Percentiles rank a stretch among this genome's conserved stretches.
These are phyloP conservation scores for Xylaria acuta DNA, from an alignment of 495 filamentous ascomycete genomes.

Conservation along the genomic window DNA sequence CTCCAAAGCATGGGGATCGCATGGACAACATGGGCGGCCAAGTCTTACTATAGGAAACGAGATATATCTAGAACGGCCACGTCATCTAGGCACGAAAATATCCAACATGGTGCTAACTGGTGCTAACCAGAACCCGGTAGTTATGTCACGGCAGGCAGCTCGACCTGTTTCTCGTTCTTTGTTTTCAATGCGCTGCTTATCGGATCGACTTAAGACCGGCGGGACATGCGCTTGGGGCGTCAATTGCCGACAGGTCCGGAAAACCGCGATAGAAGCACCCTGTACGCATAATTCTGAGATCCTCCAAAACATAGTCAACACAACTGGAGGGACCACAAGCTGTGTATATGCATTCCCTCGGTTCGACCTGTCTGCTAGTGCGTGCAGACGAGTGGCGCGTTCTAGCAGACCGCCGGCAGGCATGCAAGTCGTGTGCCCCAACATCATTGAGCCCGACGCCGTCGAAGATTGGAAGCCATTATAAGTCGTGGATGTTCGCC, in stretches of 20 bases:
- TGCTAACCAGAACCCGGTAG: background rate
- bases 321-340: background rate
- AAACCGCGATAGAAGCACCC: background rate
- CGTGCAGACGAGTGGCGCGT: background rate
- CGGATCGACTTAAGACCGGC: background rate
- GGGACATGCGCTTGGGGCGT: background rate
- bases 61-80: background rate
- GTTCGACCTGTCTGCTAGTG: background rate
- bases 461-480: background rate
- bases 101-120: background rate
- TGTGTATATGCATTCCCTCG: background rate
- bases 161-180: background rate
- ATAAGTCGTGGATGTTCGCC: background rate
- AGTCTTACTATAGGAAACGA: background rate
- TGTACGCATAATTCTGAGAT: slow-evolving; percentile 3
- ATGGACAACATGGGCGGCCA: background rate
- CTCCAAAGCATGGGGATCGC: slow-evolving; percentile 3
- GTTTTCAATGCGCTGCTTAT: background rate
- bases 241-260: slow-evolving; percentile 17
- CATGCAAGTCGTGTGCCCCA: background rate
- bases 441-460: background rate
- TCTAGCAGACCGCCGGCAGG: background rate
- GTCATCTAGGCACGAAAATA: background rate
- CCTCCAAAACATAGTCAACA: slow-evolving; percentile 16
- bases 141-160: background rate